These are phyloP conservation scores for Ceratorhiza oryzae-sativae DNA, from an alignment of 1,284 basidiomycete genomes.

Conservation along the genomic window DNA sequence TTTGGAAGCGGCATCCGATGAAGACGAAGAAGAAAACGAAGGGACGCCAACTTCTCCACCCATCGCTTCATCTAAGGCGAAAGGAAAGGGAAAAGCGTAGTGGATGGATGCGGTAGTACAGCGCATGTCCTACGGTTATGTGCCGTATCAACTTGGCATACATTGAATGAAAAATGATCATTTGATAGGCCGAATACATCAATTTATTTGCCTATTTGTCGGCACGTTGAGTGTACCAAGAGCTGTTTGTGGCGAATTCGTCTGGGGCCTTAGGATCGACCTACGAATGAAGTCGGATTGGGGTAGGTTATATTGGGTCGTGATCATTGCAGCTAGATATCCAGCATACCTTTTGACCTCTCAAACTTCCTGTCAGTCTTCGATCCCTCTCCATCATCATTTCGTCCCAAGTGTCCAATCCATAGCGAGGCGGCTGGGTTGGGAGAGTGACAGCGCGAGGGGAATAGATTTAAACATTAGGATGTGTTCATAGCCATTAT, in stretches of 20 bases:
- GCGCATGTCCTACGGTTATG: too few species aligned
- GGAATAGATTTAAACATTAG: slow-evolving; percentile 10
- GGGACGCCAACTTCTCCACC: slow-evolving; percentile 39
- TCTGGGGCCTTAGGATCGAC: slow-evolving; percentile 74
- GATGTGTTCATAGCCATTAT: background rate
- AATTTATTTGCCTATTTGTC: background rate
- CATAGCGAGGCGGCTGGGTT: slow-evolving; percentile 79
- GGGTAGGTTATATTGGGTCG: slow-evolving; percentile 3
- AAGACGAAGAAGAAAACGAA: slow-evolving; percentile 30
- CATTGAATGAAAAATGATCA: slow-evolving; percentile 11
- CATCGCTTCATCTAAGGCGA: background rate
- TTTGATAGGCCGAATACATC: slow-evolving; percentile 1
- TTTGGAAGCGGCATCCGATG: slow-evolving; percentile 43
- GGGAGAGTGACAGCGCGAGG: slow-evolving; percentile 9
- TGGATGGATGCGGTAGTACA: background rate
- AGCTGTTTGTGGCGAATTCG: slow-evolving; percentile 77
- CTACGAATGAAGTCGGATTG: slow-evolving; percentile 53
- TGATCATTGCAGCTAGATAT: background rate
- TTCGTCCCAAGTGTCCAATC: slow-evolving; percentile 86
- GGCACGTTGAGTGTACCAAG: slow-evolving; percentile 66
- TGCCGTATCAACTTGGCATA: too few species aligned
- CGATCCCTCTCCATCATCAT: slow-evolving; percentile 95
- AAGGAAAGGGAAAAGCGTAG: slow-evolving; percentile 21
- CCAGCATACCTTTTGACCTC: slow-evolving; percentile 76
- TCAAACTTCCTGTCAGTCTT: slow-evolving; percentile 83